Conservation (phyloP, 495 filamentous ascomycete genomes). For the Talaromyces adpressus region DNA sequence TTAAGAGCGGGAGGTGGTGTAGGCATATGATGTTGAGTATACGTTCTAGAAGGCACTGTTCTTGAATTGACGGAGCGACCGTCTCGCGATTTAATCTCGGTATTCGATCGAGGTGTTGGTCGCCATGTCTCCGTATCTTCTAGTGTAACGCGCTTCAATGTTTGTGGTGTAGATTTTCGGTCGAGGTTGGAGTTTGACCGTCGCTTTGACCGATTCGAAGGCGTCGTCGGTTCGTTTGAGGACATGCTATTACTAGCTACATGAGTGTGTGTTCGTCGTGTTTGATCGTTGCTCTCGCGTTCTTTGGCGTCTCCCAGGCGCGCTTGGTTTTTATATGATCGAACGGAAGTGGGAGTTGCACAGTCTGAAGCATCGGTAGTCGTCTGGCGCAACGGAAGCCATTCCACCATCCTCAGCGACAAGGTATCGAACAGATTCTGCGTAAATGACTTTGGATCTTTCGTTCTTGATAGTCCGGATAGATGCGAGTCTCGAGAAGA, state of each 20-base stretch:
- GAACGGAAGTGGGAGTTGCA: conserved; percentile 12
- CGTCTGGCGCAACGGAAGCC: conserved; percentile 52
- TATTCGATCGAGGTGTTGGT: conserved; percentile 21
- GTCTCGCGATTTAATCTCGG: conserved; percentile 25
- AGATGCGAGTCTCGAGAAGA: conserved; percentile 17
- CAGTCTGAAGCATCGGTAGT: conserved; percentile 16
- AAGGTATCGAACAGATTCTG: conserved; percentile 75
- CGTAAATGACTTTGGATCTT: conserved; percentile 78
- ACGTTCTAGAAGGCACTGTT: neutral
- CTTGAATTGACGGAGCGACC: neutral
- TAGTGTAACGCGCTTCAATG: conserved; percentile 34
- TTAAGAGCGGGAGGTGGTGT: conserved; percentile 38
- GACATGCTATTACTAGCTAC: neutral
- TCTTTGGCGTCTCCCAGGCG: neutral
- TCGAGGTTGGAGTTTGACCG: conserved; percentile 27
- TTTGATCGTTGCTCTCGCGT: conserved; percentile 6
- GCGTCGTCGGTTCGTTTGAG: neutral
- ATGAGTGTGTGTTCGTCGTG: conserved; percentile 9
- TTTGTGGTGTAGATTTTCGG: conserved; percentile 29
- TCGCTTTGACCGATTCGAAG: neutral
- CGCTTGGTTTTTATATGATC: conserved; percentile 9
- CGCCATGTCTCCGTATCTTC: conserved; percentile 32
- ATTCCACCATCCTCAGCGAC: conserved; percentile 73
- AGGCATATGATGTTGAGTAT: conserved; percentile 10
- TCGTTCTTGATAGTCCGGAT: conserved; percentile 44